phyloP scores from a whole-genome alignment of 1,284 basidiomycete genomes.

The Apiotrichum mycotoxinovorans region DNA sequence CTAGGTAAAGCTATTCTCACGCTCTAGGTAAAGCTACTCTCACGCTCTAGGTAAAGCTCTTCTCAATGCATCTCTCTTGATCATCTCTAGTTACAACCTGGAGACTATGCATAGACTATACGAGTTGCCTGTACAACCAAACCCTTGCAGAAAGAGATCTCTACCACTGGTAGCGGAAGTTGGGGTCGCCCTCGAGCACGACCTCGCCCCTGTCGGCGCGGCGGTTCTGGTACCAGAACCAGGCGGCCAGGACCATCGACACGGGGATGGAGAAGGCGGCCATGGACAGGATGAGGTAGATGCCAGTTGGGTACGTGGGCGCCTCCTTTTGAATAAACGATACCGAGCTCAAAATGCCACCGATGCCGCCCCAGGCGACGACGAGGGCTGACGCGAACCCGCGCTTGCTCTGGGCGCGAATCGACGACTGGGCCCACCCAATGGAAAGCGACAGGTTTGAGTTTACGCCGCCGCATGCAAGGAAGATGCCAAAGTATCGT shows the following conservation, averaged over 20 bases:
- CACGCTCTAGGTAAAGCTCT: too few species aligned
- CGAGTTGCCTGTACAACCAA: too few species aligned
- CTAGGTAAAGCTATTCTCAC: too few species aligned
- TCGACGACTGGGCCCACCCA: constrained; percentile 48
- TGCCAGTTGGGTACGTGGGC: constrained; percentile 11
- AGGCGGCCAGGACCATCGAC: constrained; percentile 4
- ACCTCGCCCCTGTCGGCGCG: constrained; percentile 7
- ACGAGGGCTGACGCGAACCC: constrained; percentile 46
- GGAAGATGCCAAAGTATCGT: constrained; percentile 49
- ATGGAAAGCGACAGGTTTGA: constrained; percentile 39
- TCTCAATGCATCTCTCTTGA: too few species aligned
- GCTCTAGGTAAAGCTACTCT: too few species aligned
- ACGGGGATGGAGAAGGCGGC: constrained; percentile 1
- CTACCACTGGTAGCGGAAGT: constrained; percentile 16
- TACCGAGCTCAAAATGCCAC: constrained; percentile 43
- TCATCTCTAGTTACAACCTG: too few species aligned
- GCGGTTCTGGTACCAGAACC: constrained; percentile 10
- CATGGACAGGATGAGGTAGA: constrained; percentile 16
- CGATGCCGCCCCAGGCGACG: constrained; percentile 50
- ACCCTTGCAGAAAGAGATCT: not conserved
- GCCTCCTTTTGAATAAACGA: constrained; percentile 17
- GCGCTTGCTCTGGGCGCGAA: constrained; percentile 49
- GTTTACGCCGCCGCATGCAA: constrained; percentile 45
- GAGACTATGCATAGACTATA: too few species aligned
- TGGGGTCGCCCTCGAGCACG: constrained; percentile 12